These are phyloP conservation scores for Podospora australis DNA, from an alignment of 495 filamentous ascomycete species.

Conservation along the genomic window DNA sequence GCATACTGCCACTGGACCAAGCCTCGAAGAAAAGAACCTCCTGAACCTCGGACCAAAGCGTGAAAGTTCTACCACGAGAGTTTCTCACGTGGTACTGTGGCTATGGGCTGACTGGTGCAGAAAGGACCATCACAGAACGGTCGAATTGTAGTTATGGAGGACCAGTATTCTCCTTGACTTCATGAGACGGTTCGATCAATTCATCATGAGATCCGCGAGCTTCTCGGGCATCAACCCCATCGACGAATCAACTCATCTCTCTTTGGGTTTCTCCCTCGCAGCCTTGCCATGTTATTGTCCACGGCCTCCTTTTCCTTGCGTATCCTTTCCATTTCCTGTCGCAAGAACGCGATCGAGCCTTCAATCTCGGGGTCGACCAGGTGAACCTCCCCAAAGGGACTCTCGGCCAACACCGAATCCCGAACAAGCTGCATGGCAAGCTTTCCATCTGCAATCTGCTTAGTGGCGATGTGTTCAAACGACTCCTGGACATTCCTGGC, in stretches of 20 bases:
- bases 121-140: too few relatives aligned
- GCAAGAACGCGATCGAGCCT: conserved; percentile 27
- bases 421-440: conserved; percentile 34
- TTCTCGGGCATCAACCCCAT: conserved; percentile 33
- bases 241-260: conserved; percentile 34
- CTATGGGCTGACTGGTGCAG: too few relatives aligned
- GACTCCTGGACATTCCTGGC: conserved; percentile 31
- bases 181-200: too few relatives aligned
- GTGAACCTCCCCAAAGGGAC: conserved; percentile 28
- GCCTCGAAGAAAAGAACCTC: too few relatives aligned
- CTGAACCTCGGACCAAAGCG: too few relatives aligned
- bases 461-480: conserved; percentile 29
- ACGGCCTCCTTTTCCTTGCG: conserved; percentile 21
- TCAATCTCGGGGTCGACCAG: conserved; percentile 39
- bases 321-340: conserved; percentile 30
- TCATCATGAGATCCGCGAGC: too few relatives aligned
- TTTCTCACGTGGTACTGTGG: too few relatives aligned
- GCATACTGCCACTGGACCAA: too few relatives aligned
- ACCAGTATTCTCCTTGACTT: too few relatives aligned
- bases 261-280: conserved; percentile 29
- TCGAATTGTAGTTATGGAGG: too few relatives aligned
- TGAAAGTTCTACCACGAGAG: too few relatives aligned
- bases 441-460: conserved; percentile 34
- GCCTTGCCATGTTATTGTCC: conserved; percentile 19
- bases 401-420: conserved; percentile 39